Conservation (phyloP, 148 eudicot genomes). For the Mesembryanthemum crystallinum region DNA sequence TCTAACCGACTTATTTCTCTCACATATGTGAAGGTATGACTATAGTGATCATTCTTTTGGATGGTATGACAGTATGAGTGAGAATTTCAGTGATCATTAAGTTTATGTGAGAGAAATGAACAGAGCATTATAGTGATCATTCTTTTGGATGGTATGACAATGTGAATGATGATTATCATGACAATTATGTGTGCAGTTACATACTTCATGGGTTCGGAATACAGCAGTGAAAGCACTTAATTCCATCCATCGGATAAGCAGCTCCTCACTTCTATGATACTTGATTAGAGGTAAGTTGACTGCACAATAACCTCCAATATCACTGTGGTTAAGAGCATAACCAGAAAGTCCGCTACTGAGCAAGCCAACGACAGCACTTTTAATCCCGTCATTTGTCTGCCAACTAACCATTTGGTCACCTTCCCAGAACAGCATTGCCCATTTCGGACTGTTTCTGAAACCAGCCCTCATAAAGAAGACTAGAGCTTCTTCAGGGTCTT, state of each 20-base stretch:
- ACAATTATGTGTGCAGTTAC: conserved; percentile 3
- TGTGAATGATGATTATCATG: too few relatives aligned
- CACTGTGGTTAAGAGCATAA: conserved; percentile 92
- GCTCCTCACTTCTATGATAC: conserved; percentile 78
- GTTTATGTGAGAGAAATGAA: too few relatives aligned
- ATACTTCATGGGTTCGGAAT: conserved; percentile 93
- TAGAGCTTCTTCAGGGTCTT: conserved; percentile 62
- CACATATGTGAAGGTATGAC: too few relatives aligned
- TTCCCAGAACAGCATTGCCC: conserved; percentile 99
- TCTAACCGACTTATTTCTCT: too few relatives aligned
- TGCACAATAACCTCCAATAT: conserved; percentile 94
- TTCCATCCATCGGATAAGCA: conserved; percentile 98
- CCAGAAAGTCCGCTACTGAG: conserved; percentile 89
- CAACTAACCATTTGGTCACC: conserved; percentile 99
- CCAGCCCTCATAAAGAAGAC: conserved; percentile 99
- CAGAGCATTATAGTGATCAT: too few relatives aligned
- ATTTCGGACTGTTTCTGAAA: conserved; percentile 79
- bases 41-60: too few relatives aligned
- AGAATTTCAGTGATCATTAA: too few relatives aligned
- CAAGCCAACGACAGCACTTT: conserved; percentile 89
- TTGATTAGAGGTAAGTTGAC: conserved; percentile 83
- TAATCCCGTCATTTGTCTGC: conserved; percentile 94
- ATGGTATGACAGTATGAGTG: too few relatives aligned
- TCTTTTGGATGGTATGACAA: too few relatives aligned
- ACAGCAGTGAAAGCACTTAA: conserved; percentile 83